These are phyloP conservation scores for Celoporthe dispersa DNA, from an alignment of 2,329 filamentous ascomycete species.

Conservation along the genomic window DNA sequence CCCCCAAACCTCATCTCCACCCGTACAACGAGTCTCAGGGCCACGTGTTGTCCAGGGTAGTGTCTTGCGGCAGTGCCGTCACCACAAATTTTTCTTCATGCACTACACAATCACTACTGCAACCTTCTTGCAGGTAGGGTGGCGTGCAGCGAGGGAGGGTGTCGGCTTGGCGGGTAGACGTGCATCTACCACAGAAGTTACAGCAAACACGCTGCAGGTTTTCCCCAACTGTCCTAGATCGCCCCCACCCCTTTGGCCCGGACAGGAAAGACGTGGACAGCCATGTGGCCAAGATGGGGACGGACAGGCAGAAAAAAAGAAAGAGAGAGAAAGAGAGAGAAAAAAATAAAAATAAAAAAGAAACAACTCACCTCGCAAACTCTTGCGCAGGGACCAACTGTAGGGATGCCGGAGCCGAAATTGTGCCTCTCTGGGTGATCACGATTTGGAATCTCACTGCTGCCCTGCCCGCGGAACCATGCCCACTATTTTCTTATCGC, in stretches of 20 bases:
- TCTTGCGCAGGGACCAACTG: conserved; percentile 19
- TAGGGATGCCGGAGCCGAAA: conserved; percentile 13
- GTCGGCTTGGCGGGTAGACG: conserved; percentile 7
- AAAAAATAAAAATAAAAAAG: neutral
- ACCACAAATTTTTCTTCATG: conserved; percentile 11
- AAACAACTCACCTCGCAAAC: conserved; percentile 26
- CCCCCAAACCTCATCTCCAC: conserved; percentile 14
- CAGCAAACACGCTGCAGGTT: neutral
- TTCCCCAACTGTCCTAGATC: conserved; percentile 14
- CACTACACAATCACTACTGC: conserved; percentile 13
- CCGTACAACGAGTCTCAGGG: conserved; percentile 10
- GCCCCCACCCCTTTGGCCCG: neutral
- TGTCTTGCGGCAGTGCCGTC: conserved; percentile 12
- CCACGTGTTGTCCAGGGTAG: conserved; percentile 27
- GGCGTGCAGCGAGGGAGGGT: conserved; percentile 16
- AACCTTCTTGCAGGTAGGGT: conserved; percentile 9
- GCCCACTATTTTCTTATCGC: neutral
- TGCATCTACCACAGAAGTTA: neutral
- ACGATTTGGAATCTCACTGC: conserved; percentile 26
- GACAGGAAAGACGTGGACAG: conserved; percentile 1
- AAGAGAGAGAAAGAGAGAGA: no score
- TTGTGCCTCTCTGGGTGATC: neutral
- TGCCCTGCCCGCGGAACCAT: conserved; percentile 5
- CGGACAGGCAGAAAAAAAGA: neutral
- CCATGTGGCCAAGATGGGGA: conserved; percentile 6